phyloP scores from a whole-genome alignment of 164 flowering plant species.

The Brasenia schreberi region DNA sequence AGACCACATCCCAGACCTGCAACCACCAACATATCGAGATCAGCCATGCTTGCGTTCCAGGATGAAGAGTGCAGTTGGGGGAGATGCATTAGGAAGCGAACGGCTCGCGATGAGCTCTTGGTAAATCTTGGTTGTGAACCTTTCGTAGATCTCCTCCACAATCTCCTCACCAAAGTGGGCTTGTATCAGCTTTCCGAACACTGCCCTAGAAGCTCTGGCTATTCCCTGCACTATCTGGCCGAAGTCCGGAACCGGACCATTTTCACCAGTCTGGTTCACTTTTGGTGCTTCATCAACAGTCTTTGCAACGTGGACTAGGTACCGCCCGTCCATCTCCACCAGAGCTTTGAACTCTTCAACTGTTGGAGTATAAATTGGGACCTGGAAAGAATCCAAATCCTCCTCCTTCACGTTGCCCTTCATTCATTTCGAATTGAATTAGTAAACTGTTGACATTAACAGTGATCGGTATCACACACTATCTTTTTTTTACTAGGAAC shows the following conservation, averaged over 20 bases:
- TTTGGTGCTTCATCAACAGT: neutral
- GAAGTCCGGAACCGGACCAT: neutral
- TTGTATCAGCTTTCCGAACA: constrained; percentile 15
- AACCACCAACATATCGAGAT: too few species aligned
- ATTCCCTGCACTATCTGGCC: neutral
- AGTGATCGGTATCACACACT: neutral
- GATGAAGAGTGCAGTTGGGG: too few species aligned
- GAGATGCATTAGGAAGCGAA: too few species aligned
- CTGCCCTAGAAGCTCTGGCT: neutral
- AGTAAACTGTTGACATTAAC: neutral
- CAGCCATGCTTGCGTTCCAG: too few species aligned
- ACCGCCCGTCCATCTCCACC: constrained; percentile 6
- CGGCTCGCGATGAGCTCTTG: too few species aligned
- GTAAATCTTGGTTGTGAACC: neutral
- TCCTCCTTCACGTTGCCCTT: constrained; percentile 11
- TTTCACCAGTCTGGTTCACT: neutral
- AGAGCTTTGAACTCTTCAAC: constrained; percentile 2
- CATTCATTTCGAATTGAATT: neutral
- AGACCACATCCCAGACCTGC: too few species aligned
- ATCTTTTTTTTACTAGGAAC: too few species aligned
- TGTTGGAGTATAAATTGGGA: constrained; percentile 11
- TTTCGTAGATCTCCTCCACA: constrained; percentile 18
- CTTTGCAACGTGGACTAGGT: neutral
- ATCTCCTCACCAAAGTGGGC: constrained; percentile 31
- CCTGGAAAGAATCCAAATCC: constrained; percentile 14